Conservation (phyloP, 208 protist genomes). For the Trypanosoma scelopori region DNA sequence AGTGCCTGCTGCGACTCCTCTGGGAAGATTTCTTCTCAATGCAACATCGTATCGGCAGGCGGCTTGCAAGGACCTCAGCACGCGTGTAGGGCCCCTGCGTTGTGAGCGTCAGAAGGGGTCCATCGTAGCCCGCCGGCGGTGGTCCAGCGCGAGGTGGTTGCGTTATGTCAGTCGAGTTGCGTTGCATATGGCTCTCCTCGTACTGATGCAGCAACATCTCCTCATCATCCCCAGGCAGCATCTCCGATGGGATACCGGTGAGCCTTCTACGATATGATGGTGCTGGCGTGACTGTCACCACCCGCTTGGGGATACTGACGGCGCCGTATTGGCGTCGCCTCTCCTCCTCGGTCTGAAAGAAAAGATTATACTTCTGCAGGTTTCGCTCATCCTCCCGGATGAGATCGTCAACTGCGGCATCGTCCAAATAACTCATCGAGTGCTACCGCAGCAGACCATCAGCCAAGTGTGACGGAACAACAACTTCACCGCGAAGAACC, state of each 20-base stretch:
- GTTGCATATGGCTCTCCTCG: neutral
- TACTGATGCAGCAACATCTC: slow-evolving; percentile 35
- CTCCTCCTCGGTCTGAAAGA: slow-evolving; percentile 11
- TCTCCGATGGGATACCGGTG: neutral
- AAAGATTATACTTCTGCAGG: slow-evolving; percentile 5
- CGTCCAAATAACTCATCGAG: slow-evolving; percentile 1
- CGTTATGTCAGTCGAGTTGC: neutral
- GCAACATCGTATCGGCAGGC: slow-evolving; percentile 29
- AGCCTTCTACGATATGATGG: neutral
- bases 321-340: slow-evolving; percentile 7
- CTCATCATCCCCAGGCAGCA: slow-evolving; percentile 15
- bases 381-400: slow-evolving; percentile 24
- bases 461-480: neutral
- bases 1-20: slow-evolving; percentile 26
- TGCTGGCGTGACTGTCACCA: neutral
- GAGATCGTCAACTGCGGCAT: slow-evolving; percentile 21
- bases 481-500: neutral
- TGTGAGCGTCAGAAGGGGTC: slow-evolving; percentile 41
- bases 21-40: neutral
- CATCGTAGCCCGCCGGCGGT: slow-evolving; percentile 26
- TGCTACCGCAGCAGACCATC: too few species aligned
- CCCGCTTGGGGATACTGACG: neutral
- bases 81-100: slow-evolving; percentile 36
- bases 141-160: slow-evolving; percentile 6
- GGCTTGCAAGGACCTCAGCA: slow-evolving; percentile 38